Percentiles rank a stretch among this genome's conserved stretches.
phyloP scores from a whole-genome alignment of 148 eudicot genomes.

The Talinum fruticosum region DNA sequence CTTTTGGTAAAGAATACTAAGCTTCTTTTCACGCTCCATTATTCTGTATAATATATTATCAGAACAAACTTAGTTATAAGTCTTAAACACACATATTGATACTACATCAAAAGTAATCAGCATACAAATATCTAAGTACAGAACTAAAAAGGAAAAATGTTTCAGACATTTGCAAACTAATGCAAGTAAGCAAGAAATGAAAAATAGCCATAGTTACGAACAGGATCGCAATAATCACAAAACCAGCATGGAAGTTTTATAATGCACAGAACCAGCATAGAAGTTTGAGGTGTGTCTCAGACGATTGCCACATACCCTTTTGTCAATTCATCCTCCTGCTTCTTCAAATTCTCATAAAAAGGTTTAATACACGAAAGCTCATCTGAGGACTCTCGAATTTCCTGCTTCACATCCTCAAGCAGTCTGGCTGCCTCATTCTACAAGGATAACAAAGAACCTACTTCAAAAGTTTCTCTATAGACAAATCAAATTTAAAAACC shows the following conservation, averaged over 20 bases:
- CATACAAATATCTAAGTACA: background rate
- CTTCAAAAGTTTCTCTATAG: background rate
- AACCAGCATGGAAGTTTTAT: background rate
- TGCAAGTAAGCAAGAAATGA: background rate
- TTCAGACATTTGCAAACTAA: background rate
- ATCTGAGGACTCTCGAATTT: conserved; percentile 57
- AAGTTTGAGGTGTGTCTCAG: background rate
- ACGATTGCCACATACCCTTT: conserved; percentile 55
- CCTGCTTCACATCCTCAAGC: conserved; percentile 61
- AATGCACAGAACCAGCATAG: background rate
- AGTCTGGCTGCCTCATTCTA: conserved; percentile 79
- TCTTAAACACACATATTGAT: background rate
- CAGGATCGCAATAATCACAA: background rate
- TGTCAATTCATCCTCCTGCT: conserved; percentile 70
- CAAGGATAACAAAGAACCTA: conserved; percentile 10
- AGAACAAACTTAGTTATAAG: background rate
- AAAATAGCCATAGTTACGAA: background rate
- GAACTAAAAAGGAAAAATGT: background rate
- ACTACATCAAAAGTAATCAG: background rate
- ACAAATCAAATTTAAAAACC: background rate
- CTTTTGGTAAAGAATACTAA: conserved; percentile 94
- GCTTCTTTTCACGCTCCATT: conserved; percentile 92
- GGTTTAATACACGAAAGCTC: conserved; percentile 68
- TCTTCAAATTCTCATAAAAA: conserved; percentile 52
- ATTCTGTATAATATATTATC: conserved; percentile 45